Base-by-base conservation (phyloP, 2,329 filamentous ascomycete genomes). In the Sporothrix schenckii region DNA sequence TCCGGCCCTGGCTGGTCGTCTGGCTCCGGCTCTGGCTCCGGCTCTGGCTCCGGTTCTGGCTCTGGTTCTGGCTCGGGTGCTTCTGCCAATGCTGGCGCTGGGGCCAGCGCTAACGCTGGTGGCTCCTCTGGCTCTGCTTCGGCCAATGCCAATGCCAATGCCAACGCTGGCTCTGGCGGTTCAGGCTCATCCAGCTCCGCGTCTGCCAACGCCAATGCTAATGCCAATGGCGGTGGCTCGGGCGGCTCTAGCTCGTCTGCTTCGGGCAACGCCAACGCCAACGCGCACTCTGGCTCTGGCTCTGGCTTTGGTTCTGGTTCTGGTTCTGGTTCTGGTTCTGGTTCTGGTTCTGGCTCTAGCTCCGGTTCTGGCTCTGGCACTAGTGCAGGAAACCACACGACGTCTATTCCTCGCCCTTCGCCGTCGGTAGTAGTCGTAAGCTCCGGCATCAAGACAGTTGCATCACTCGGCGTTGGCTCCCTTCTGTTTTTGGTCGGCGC, bases 371-470 rank as follows among this genome's bases (percentile, higher is more conserved):
- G 30, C 14, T 50, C 66, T 7, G 21, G 54, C 39, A 56, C 68
- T 16, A 49, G 56, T 30, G 44, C 71, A 13, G 34, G 39, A 27
- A 67, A 69, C 63, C 58, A 58, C 58, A 66, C 66, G 14, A 67
- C 56, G 7, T 16, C 16, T 10, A 21, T 41, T 44, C 13, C 27
- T 7, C 21, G 27, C 13, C 30, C 52, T 5, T 52, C 65, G 6
- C 27, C 68, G 19, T 39, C 68, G 9, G 41, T 49, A 2, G 65
- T 69, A 0, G 71, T 68, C 4, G 71, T 70, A 61, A 72, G 68
- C 69, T 60, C 71, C 4, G 72, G 65, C n/a, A 68, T 71, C 34
- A 72, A 72, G 70, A 68, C 54, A 2, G 49, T 65, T 9, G 60
- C 66, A 21, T 70, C 72, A 16, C n/a, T 66, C 24, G 68, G 72